Percentiles rank a stretch among this genome's conserved stretches.
Evolutionary conservation across 1,139 yeast species (phyloP).

Genomic region (Kodamaea suecica): DNA sequence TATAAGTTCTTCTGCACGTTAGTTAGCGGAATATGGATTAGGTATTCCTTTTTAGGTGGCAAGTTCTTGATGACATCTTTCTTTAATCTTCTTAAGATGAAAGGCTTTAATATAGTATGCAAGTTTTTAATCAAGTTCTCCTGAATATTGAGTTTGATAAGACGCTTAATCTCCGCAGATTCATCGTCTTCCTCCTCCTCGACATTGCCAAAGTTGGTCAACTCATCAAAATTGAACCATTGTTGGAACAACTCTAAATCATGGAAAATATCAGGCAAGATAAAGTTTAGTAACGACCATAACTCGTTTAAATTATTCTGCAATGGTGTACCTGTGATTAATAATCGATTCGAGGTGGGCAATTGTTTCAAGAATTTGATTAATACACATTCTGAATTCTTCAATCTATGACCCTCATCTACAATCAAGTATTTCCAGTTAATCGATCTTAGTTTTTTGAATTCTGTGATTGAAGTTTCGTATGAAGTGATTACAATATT

Average conservation of each 20-base stretch:
- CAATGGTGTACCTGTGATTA: slow-evolving; percentile 89
- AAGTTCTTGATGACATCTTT: slow-evolving; percentile 61
- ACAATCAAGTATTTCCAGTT: slow-evolving; percentile 84
- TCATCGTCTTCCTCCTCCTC: slow-evolving; percentile 21
- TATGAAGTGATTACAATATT: slow-evolving; percentile 75
- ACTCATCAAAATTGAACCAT: slow-evolving; percentile 82
- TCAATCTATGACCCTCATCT: slow-evolving; percentile 94
- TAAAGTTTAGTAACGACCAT: slow-evolving; percentile 87
- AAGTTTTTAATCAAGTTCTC: slow-evolving; percentile 65
- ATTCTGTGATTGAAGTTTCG: slow-evolving; percentile 74
- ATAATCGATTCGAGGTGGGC: slow-evolving; percentile 62
- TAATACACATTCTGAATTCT: slow-evolving; percentile 74
- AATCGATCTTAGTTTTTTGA: slow-evolving; percentile 45
- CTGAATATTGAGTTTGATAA: slow-evolving; percentile 64
- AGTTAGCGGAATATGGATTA: slow-evolving; percentile 69
- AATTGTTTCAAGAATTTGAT: slow-evolving; percentile 68
- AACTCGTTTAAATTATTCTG: slow-evolving; percentile 86
- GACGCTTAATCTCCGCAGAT: slow-evolving; percentile 25
- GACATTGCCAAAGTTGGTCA: slow-evolving; percentile 34
- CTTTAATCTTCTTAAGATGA: slow-evolving; percentile 77
- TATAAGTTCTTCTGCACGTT: slow-evolving; percentile 63
- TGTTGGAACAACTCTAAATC: slow-evolving; percentile 85
- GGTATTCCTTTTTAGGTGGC: slow-evolving; percentile 88
- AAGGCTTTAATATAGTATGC: slow-evolving; percentile 87
- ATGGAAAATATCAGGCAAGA: slow-evolving; percentile 87